Evolutionary conservation across 192 early-diverging fungal genomes (phyloP).

Genomic region (Pilobolus umbonatus): DNA sequence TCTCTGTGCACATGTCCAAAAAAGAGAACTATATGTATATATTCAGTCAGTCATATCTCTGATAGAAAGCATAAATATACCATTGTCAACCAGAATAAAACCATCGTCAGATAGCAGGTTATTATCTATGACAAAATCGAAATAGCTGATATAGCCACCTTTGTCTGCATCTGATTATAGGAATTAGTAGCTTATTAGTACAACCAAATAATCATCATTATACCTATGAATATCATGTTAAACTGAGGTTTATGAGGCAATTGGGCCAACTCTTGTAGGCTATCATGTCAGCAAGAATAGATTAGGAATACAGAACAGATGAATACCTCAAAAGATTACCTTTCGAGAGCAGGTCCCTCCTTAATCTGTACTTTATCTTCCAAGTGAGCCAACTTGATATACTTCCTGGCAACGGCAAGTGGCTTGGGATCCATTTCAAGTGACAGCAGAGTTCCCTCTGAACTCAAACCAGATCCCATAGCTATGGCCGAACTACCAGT

Average conservation of each 20-base stretch:
- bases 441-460: constrained; percentile 34
- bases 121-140: constrained; percentile 57
- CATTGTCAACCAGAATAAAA: constrained; percentile 65
- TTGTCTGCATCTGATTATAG: constrained; percentile 63
- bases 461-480: constrained; percentile 59
- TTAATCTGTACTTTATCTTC: constrained; percentile 41
- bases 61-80: constrained; percentile 17
- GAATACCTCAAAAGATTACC: too few species aligned
- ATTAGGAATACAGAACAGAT: too few species aligned
- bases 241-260: constrained; percentile 6
- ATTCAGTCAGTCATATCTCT: background rate
- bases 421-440: constrained; percentile 53
- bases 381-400: constrained; percentile 32
- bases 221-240: constrained; percentile 17
- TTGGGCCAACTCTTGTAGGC: background rate
- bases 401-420: constrained; percentile 39
- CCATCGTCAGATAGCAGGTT: constrained; percentile 51
- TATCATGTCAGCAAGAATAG: too few species aligned
- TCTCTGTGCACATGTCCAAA: constrained; percentile 25
- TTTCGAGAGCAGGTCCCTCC: constrained; percentile 36
- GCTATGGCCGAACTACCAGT: constrained; percentile 60
- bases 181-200: background rate
- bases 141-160: constrained; percentile 58
- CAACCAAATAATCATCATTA: background rate
- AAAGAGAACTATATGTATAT: constrained; percentile 7